Base-by-base conservation (phyloP, 139 green algal species). In the Volvox reticuliferus region DNA sequence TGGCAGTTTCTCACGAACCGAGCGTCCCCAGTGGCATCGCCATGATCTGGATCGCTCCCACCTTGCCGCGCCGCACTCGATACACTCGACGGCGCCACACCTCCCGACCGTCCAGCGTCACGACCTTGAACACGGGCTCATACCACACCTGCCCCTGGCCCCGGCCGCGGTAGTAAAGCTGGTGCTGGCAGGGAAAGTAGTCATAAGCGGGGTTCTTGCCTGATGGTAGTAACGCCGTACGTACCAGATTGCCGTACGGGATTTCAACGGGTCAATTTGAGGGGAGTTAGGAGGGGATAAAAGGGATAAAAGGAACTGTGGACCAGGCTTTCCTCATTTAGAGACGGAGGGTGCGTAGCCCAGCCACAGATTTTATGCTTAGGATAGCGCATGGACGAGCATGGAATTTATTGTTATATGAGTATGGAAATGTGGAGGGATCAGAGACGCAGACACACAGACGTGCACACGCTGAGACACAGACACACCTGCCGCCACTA, bases 21-120 rank as follows among this genome's bases (percentile, higher is more conserved):
- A 55, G 44, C 5, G 44, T 5, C 44, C 44, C 44, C 44, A 55
- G 44, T 55, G 44, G 9, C 44, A 55, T 9, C 9, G 44, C 44
- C 44, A 55, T 55, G 9, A 55, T 9, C 44, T 55, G 5, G 9
- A 55, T 55, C 9, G 44, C 78, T 33, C 78, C 12, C 55, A 91
- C 87, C 87, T 91, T 91, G 20, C 68, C 96, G 6, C 95, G 79
- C 16, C 94, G 83, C 75, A 99, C 97, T 13, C 96, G 93, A 92
- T 99, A 99, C 65, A 97, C 94, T 13, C 97, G 91, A 24, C 96
- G 92, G 33, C 97, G 94, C 97, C 97, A 99, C 75, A 99, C 96
- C n/a, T 89, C 67, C 22, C 82, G 71, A 0, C 97, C 97, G 81
- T 98, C 95, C 24, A 98, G 78, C 19, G 94, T 98, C 20, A 94